Base-by-base conservation (phyloP, 106 monocot genomes). In the Dioscorea dumetorum region DNA sequence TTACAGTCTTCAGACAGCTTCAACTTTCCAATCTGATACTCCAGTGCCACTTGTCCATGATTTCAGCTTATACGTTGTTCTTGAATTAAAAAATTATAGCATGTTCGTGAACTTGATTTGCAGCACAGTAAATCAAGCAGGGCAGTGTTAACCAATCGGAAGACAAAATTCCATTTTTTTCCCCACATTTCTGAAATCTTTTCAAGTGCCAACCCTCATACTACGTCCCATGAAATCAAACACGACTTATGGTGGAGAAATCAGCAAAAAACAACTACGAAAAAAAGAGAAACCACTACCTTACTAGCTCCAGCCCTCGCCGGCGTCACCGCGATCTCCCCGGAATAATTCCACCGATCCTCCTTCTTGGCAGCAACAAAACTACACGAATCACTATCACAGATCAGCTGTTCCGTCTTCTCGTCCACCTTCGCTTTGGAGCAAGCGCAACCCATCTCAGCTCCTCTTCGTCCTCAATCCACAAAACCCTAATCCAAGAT, bases 401-500 rank as follows among this genome's bases (percentile, higher is more conserved):
- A 63, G 3, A 23, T 22, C 8, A 31, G 8, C 41, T 41, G 9
- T 13, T n/a, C 61, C 22, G 21, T 9, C 22, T 23, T 61, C 61
- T 61, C 13, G 28, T n/a, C 8, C 61, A 11, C 24, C 61, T 33
- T 63, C 63, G 24, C 15, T 19, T 18, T 61, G 4, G 63, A 63
- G 14, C 22, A 63, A 32, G 34, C 63, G 63, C 63, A 63, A 3
- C 63, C 63, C 63, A 63, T 63, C 32, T 18, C 7, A 9, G 16
- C 31, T 16, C 31, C 63, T 33, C 32, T 33, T 33, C 23, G 1
- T 60, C 6, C 60, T 60, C 24, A 2, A 22, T 22, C 60, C 24
- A 41, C 41, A 10, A 41, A 41, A 41, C 41, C 41, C 9, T 41
- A 10, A 41, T 41, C 41, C 41, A 0, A 41, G 0, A 41, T 61